Conservation (phyloP, 2,329 filamentous ascomycete species). For the Ascosphaera apis region DNA sequence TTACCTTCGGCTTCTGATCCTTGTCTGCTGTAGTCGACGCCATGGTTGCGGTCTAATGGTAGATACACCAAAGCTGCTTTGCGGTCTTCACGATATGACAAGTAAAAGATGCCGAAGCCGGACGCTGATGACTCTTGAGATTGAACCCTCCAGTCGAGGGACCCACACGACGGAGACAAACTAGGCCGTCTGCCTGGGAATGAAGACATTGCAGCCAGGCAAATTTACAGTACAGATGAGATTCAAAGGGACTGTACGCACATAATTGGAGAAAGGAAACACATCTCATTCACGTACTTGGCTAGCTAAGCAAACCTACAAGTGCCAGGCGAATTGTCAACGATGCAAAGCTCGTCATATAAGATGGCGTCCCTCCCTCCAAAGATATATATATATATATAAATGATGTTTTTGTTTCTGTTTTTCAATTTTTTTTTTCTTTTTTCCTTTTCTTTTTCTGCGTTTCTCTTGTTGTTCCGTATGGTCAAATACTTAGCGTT, state of each 20-base stretch:
- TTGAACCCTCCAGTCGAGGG: too few relatives aligned
- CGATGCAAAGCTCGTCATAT: neutral
- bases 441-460: neutral
- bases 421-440: neutral
- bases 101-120: neutral
- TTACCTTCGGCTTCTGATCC: conserved; percentile 18
- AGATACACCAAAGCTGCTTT: conserved; percentile 2
- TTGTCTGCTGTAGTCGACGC: conserved; percentile 14
- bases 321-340: too few relatives aligned
- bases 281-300: neutral
- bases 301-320: neutral
- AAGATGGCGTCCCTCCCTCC: neutral
- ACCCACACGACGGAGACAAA: too few relatives aligned
- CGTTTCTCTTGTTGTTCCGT: neutral
- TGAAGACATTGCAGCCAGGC: neutral
- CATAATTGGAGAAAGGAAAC: neutral
- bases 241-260: neutral
- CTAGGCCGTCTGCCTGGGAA: neutral
- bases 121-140: too few relatives aligned
- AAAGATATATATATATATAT: too few relatives aligned
- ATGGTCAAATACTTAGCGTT: too few relatives aligned
- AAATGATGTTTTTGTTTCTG: neutral
- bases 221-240: neutral
- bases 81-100: conserved; percentile 2
- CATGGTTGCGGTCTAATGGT: conserved; percentile 1